Conservation (phyloP, 768 basidiomycete genomes). For the Amylocystis lapponica region DNA sequence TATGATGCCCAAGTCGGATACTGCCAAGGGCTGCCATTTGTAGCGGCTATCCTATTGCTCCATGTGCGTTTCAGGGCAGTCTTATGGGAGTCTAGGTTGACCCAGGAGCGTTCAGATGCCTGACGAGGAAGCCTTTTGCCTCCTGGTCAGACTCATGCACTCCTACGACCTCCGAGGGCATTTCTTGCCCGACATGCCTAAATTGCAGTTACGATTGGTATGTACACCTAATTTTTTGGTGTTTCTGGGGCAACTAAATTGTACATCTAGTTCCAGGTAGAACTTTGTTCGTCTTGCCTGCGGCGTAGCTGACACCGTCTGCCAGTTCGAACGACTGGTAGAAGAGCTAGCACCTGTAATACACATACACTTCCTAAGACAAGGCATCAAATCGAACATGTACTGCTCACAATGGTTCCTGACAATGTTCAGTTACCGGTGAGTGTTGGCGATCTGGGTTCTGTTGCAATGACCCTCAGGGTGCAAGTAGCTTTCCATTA, state of each 20-base stretch:
- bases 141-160: constrained; percentile 92
- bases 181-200: constrained; percentile 99
- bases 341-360: constrained; percentile 92
- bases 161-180: constrained; percentile 95
- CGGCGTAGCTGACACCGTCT: constrained; percentile 3
- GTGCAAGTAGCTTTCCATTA: constrained; percentile 70
- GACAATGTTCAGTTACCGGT: constrained; percentile 95
- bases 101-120: constrained; percentile 77
- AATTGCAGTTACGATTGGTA: constrained; percentile 86
- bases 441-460: constrained; percentile 14
- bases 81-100: too few relatives aligned
- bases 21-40: constrained; percentile 95
- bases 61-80: too few relatives aligned
- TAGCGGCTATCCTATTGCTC: constrained; percentile 87
- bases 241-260: not conserved
- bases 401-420: constrained; percentile 99
- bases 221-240: constrained; percentile 19
- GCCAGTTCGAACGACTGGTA: constrained; percentile 86
- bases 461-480: not conserved
- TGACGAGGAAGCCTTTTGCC: constrained; percentile 96
- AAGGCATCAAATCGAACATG: constrained; percentile 97
- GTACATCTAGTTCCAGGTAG: constrained; percentile 51
- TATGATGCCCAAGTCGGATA: constrained; percentile 95
- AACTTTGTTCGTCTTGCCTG: not conserved
- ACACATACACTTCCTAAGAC: constrained; percentile 88